These are phyloP conservation scores for Microdochium paspali DNA, from an alignment of 2,329 filamentous ascomycete species.

Conservation along the genomic window DNA sequence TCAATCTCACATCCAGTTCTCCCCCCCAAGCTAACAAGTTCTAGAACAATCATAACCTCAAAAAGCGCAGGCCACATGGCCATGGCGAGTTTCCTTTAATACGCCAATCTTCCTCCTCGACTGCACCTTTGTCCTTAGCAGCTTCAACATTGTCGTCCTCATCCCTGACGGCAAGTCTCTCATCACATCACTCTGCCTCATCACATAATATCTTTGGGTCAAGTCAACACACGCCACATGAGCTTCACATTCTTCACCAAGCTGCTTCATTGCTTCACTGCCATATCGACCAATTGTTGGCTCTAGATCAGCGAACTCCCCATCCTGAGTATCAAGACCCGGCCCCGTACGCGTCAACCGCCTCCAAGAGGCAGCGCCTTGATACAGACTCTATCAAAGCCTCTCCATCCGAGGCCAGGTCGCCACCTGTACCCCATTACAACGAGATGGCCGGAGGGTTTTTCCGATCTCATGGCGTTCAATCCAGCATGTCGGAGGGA, in stretches of 20 bases:
- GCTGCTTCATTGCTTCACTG: conserved; percentile 23
- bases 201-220: conserved; percentile 9
- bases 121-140: conserved; percentile 9
- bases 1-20: conserved; percentile 11
- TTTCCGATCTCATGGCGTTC: not conserved
- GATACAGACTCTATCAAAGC: conserved; percentile 9
- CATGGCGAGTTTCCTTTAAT: conserved; percentile 25
- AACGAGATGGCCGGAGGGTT: conserved; percentile 7
- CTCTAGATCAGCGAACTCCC: conserved; percentile 17
- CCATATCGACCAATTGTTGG: conserved; percentile 17
- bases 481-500: not conserved
- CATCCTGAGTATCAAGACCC: conserved; percentile 11
- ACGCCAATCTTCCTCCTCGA: conserved; percentile 15
- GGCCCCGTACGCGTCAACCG: conserved; percentile 2
- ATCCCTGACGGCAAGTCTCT: not conserved
- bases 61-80: conserved; percentile 33
- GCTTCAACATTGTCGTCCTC: conserved; percentile 10
- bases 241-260: conserved; percentile 23
- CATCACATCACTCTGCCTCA: conserved; percentile 9
- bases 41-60: conserved; percentile 27
- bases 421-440: conserved; percentile 14
- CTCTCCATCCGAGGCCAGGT: conserved; percentile 1
- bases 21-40: conserved; percentile 21
- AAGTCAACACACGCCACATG: conserved; percentile 13
- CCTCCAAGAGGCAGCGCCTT: conserved; percentile 13